Evolutionary conservation across 805 yeast genomes (phyloP).

Genomic region (Candida orba): DNA sequence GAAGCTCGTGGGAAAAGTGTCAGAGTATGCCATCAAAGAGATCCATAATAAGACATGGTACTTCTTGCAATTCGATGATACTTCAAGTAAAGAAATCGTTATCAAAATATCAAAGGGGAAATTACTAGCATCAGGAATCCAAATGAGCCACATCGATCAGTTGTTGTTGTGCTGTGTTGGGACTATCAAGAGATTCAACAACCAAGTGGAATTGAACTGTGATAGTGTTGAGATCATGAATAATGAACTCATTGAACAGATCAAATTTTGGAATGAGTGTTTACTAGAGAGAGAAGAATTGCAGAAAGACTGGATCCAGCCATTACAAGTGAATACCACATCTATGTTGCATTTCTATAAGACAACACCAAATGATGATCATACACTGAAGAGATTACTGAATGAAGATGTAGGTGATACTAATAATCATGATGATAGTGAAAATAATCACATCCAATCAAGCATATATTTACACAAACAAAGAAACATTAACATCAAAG

Average conservation of each 20-base stretch:
- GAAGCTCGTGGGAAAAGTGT: conserved; percentile 30
- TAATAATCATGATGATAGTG: no score
- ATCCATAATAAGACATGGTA: conserved; percentile 11
- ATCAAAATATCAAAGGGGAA: neutral
- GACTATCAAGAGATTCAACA: neutral
- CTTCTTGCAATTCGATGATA: conserved; percentile 26
- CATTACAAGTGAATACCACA: neutral
- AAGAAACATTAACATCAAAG: neutral
- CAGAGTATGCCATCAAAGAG: conserved; percentile 23
- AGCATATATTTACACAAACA: conserved; percentile 8
- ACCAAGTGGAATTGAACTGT: conserved; percentile 26
- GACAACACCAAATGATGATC: no score
- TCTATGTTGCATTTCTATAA: no score
- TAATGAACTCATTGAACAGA: conserved; percentile 25
- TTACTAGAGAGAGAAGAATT: conserved; percentile 21
- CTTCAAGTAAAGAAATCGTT: conserved; percentile 21
- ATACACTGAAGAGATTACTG: no score
- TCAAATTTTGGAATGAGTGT: conserved; percentile 31
- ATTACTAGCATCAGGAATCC: neutral
- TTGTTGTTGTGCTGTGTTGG: neutral
- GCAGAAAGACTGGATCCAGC: conserved; percentile 28
- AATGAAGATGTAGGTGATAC: no score
- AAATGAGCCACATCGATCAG: neutral
- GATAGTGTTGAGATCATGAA: conserved; percentile 20
- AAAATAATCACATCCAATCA: conserved; percentile 4